Conservation (phyloP, 176 grass and related monocot species). For the Bonia amplexicaulis region DNA sequence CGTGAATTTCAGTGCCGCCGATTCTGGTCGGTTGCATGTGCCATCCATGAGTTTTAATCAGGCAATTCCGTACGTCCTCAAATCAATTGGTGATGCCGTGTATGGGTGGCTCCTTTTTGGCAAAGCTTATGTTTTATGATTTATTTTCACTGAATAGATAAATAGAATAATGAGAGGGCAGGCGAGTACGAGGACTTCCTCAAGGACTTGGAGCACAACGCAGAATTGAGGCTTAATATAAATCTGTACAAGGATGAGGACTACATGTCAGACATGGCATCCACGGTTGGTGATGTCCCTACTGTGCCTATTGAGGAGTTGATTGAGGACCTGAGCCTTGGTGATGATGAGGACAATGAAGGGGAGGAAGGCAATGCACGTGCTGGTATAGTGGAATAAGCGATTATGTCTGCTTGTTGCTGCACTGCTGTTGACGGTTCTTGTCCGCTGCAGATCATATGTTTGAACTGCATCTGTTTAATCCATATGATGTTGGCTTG, state of each 20-base stretch:
- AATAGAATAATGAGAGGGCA: too few species aligned
- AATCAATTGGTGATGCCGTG: too few species aligned
- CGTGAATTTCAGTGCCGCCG: too few species aligned
- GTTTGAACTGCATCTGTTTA: constrained; percentile 13
- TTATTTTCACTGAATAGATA: too few species aligned
- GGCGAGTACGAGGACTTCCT: constrained; percentile 64
- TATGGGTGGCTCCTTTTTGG: too few species aligned
- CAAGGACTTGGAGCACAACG: constrained; percentile 53
- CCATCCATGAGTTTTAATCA: too few species aligned
- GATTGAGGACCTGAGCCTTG: constrained; percentile 64
- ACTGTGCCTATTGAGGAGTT: constrained; percentile 67
- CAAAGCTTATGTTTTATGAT: too few species aligned
- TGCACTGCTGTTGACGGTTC: not conserved
- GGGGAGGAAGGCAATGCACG: not conserved
- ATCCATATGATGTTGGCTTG: constrained; percentile 4
- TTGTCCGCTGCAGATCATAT: not conserved
- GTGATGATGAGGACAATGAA: constrained; percentile 44
- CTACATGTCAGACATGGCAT: constrained; percentile 79
- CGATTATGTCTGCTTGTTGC: not conserved
- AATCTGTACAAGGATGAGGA: constrained; percentile 68
- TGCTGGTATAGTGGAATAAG: constrained; percentile 46
- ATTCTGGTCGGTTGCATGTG: too few species aligned
- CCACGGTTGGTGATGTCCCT: constrained; percentile 60
- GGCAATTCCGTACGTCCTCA: too few species aligned
- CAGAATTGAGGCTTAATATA: constrained; percentile 47